Evolutionary conservation across 2,329 filamentous ascomycete genomes (phyloP).

Genomic region (Sclerotinia nivalis): DNA sequence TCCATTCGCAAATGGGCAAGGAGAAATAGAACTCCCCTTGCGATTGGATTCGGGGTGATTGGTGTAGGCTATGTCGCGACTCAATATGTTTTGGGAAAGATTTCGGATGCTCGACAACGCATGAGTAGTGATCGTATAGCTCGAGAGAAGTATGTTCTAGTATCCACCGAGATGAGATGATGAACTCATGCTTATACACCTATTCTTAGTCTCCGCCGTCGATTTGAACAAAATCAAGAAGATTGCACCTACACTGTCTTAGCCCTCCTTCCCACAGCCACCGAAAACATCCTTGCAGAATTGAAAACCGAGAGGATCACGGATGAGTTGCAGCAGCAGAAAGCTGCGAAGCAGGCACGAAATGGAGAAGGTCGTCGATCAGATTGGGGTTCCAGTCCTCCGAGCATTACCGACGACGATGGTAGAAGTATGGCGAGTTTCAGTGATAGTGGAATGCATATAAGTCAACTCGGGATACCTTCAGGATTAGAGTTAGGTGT

Average conservation of each 20-base stretch:
- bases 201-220: slow-evolving; percentile 72
- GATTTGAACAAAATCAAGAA: slow-evolving; percentile 98
- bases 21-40: slow-evolving; percentile 87
- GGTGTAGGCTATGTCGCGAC: slow-evolving; percentile 89
- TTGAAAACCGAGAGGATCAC: slow-evolving; percentile 92
- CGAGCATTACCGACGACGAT: slow-evolving; percentile 82
- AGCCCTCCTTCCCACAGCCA: slow-evolving; percentile 89
- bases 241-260: slow-evolving; percentile 98
- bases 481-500: slow-evolving; percentile 48
- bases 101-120: slow-evolving; percentile 89
- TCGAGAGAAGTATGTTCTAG: slow-evolving; percentile 81
- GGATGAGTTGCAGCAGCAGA: slow-evolving; percentile 91
- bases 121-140: slow-evolving; percentile 96
- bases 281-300: slow-evolving; percentile 81
- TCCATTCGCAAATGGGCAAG: slow-evolving; percentile 84
- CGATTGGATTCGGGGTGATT: slow-evolving; percentile 82
- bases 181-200: slow-evolving; percentile 27
- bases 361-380: slow-evolving; percentile 52
- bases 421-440: slow-evolving; percentile 72
- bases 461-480: slow-evolving; percentile 70
- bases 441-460: slow-evolving; percentile 80
- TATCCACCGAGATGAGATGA: not conserved
- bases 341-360: slow-evolving; percentile 68
- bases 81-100: slow-evolving; percentile 89
- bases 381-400: slow-evolving; percentile 44